Base-by-base conservation (phyloP, 257 asterid species). In the Jacaranda copaia region DNA sequence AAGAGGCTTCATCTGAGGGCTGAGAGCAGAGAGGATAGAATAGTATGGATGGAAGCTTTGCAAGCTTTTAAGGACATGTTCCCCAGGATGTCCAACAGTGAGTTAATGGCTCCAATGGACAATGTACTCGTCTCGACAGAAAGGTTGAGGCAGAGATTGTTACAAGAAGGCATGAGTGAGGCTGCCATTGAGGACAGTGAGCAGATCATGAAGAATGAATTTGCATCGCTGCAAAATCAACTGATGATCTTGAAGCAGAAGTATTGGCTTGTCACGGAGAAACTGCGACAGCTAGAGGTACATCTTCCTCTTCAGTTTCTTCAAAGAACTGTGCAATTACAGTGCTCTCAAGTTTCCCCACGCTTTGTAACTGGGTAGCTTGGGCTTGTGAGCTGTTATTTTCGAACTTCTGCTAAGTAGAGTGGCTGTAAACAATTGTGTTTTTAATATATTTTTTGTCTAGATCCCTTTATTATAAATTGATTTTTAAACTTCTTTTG, bases 71-170 rank as follows among this genome's bases (percentile, higher is more conserved):
- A 95, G 82, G 97, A 86, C 79, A 86, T 91, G 93, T 95, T 89
- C 71, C 99, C 99, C 0, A 93, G 99, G 90, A 86, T 95, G 74
- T 93, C 99, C 70, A 93, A 93, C 86, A 88, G 98, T 74, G 99
- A 93, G 83, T 85, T 95, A 78, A 91, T 93, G 96, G 99, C 97
- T 80, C 91, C 96, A 15, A 74, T 90, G 81, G 93, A 91, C 39
- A 80, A 82, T 73, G 81, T 87, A 57, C 68, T 79, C 39, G 81
- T 95, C 79, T 95, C 97, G 25, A 95, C 97, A 1, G 94, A 91
- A 55, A 87, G 81, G 73, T 79, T 95, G 82, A 89, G 99, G 82
- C 92, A 88, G 79, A 86, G 85, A 78, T 82, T 95, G 85, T 64
- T 86, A 90, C 91, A 90, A 75, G 99, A 89, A 84, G 92, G 91